Evolutionary conservation across 805 yeast species (phyloP), one percentile per base, ranked within the genome.

Genomic region (Saccharomycopsis olivae): DNA sequence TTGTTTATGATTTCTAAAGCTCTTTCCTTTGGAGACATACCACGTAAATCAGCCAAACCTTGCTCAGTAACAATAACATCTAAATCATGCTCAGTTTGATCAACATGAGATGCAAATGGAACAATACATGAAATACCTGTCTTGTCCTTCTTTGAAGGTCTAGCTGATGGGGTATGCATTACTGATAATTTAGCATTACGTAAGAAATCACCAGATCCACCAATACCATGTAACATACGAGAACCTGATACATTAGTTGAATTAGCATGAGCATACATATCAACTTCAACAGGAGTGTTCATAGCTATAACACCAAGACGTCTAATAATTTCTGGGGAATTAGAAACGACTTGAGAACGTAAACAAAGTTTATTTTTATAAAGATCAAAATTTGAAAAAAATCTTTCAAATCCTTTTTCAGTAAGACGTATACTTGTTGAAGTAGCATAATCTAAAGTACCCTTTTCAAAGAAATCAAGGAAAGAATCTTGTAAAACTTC

Each of bases 281-380:
- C 98, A 48, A 89, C 94, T 68, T 92, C 98, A 38, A 92, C 98
- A 6, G 98, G 98, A 9, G 98, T 92, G 66, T 92, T 92, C 98
- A 92, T 92, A 50, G 98, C 97, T 60, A 92, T 92, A 51, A 86
- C 92, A 61, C 98, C 98, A 47, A 92, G 69, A 66, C 98, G 78
- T 67, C 98, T 81, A 54, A 92, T 89, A 52, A 92, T 68, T 68
- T 92, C 98, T 40, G 98, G 98, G 40, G 92, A 80, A 68, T 92
- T 92, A 17, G 96, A 87, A 36, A 88, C 89, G 41, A 81, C 94
- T 69, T 92, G 98, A 33, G 96, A 83, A 68, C 98, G 79, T 54
- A 92, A 71, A 57, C 89, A 75, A 52, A 92, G 70, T 64, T 87
- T 88, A 58, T 82, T 64, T 41, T 84, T 71, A 67, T 73, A 92